These are phyloP conservation scores for Fragaria ananassa DNA, from an alignment of 306 rosid species.

Conservation along the genomic window DNA sequence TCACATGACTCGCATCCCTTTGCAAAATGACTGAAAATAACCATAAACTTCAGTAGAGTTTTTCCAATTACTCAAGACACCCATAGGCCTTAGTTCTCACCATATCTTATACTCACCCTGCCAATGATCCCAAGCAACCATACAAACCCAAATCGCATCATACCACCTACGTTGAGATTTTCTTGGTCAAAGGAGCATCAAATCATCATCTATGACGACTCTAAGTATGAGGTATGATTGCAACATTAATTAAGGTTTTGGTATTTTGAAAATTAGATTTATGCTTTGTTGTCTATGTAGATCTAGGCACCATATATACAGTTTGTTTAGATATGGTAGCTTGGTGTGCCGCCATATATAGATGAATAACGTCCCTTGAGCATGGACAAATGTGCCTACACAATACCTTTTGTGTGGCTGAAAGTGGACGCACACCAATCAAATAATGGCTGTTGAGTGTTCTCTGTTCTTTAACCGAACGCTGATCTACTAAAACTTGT, in stretches of 20 bases:
- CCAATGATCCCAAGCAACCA: not conserved
- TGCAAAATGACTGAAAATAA: not conserved
- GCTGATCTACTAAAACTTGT: not conserved
- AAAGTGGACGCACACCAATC: not conserved
- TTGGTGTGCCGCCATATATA: not conserved
- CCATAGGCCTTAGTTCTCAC: not conserved
- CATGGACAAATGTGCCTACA: not conserved
- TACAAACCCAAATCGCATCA: slow-evolving; percentile 1
- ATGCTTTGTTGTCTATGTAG: not conserved
- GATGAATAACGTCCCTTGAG: not conserved
- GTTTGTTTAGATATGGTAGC: not conserved
- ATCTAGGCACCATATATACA: slow-evolving; percentile 4
- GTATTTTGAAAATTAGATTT: not conserved
- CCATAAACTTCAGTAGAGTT: not conserved
- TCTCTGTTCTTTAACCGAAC: not conserved
- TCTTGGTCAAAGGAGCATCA: slow-evolving; percentile 19
- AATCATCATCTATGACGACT: slow-evolving; percentile 15
- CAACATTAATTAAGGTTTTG: not conserved
- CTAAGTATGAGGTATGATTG: slow-evolving; percentile 12
- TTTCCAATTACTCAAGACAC: not conserved
- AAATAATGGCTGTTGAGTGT: not conserved
- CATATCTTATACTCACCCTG: slow-evolving; percentile 1
- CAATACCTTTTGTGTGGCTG: not conserved
- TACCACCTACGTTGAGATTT: slow-evolving; percentile 10
- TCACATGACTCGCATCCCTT: not conserved